These are phyloP conservation scores for Sphaerobolus stellatus DNA, from an alignment of 1,284 basidiomycete species.

Conservation along the genomic window DNA sequence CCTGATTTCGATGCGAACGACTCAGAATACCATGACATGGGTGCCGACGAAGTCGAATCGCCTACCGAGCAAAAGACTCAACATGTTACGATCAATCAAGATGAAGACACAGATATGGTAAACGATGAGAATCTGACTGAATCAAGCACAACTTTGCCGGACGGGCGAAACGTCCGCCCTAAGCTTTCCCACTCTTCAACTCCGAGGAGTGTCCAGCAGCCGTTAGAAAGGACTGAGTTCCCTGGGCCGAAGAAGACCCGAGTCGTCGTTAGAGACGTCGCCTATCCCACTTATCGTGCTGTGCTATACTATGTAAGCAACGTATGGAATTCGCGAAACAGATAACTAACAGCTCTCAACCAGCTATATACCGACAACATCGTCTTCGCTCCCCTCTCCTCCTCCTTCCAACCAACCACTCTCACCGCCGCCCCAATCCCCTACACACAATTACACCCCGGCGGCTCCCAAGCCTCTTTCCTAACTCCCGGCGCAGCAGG, in stretches of 20 bases:
- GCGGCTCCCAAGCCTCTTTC: too few relatives aligned
- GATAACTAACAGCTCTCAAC: background rate
- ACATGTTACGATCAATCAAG: background rate
- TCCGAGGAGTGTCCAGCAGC: constrained; percentile 18
- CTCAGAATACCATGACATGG: too few relatives aligned
- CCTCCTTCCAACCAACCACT: constrained; percentile 47
- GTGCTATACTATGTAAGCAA: constrained; percentile 76
- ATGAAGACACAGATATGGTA: constrained; percentile 3
- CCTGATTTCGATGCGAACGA: too few relatives aligned
- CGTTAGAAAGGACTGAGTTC: constrained; percentile 1
- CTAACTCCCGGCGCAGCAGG: constrained; percentile 6
- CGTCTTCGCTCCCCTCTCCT: constrained; percentile 81
- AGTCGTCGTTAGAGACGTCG: constrained; percentile 73
- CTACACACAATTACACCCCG: too few relatives aligned
- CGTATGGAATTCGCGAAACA: constrained; percentile 7
- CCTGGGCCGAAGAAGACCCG: constrained; percentile 50
- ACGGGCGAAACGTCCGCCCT: constrained; percentile 28
- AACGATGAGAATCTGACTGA: constrained; percentile 1
- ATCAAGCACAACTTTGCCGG: too few relatives aligned
- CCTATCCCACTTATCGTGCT: constrained; percentile 81
- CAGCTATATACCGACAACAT: constrained; percentile 86
- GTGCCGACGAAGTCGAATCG: constrained; percentile 60
- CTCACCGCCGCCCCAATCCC: constrained; percentile 18
- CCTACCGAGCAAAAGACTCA: too few relatives aligned
- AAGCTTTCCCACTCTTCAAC: constrained; percentile 37